Evolutionary conservation across 2,329 filamentous ascomycete genomes (phyloP).

Genomic region (Talaromyces sp.): DNA sequence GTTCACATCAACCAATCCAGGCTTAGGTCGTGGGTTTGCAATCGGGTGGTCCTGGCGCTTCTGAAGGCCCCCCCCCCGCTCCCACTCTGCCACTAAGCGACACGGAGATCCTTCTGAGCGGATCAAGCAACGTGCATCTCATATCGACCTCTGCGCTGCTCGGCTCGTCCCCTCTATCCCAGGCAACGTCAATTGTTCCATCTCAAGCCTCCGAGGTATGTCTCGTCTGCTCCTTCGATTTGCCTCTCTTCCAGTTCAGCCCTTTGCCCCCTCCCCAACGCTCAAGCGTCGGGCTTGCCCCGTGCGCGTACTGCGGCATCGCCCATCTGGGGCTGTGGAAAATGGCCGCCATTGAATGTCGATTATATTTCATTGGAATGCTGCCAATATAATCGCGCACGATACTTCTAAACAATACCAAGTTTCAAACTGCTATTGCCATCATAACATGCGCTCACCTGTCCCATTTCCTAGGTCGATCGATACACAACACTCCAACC

Average conservation of each 20-base stretch:
- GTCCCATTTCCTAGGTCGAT: constrained; percentile 31
- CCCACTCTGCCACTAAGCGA: constrained; percentile 44
- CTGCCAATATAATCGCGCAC: not conserved
- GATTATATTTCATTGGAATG: not conserved
- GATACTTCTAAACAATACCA: not conserved
- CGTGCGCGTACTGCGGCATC: constrained; percentile 27
- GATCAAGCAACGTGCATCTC: constrained; percentile 24
- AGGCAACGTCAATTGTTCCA: constrained; percentile 23
- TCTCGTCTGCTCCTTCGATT: constrained; percentile 1
- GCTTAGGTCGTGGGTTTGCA: constrained; percentile 9
- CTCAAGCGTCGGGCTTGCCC: constrained; percentile 21
- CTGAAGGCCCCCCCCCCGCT: constrained; percentile 36
- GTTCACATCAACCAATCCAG: constrained; percentile 21
- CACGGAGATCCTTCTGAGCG: constrained; percentile 40
- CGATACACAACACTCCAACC: constrained; percentile 29
- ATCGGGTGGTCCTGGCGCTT: constrained; percentile 26
- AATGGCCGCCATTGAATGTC: constrained; percentile 18
- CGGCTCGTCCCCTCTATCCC: constrained; percentile 5
- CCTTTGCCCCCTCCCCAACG: constrained; percentile 11
- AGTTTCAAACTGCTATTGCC: constrained; percentile 7
- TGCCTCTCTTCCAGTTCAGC: constrained; percentile 8
- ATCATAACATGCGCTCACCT: constrained; percentile 32
- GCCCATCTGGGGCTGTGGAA: constrained; percentile 13
- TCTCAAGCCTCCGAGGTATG: constrained; percentile 19
- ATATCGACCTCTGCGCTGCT: constrained; percentile 19